These are phyloP conservation scores for Candida andamanensis DNA, from an alignment of 805 yeast genomes.

Conservation along the genomic window DNA sequence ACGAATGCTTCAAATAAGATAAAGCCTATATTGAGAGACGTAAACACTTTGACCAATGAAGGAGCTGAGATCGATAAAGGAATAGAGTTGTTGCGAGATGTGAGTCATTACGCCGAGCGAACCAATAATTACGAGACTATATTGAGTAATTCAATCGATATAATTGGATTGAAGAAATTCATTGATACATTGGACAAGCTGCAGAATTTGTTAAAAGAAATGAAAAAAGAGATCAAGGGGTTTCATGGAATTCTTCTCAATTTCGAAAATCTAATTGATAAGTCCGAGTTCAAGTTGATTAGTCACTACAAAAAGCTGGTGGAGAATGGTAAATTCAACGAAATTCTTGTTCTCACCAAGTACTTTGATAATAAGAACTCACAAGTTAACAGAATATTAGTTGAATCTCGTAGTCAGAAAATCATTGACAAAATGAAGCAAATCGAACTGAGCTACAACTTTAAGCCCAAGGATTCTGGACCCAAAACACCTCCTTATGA, in stretches of 20 bases:
- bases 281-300: constrained; percentile 52
- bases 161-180: constrained; percentile 35
- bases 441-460: constrained; percentile 12
- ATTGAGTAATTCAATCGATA: constrained; percentile 29
- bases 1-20: constrained; percentile 56
- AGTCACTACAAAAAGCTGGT: constrained; percentile 41
- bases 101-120: constrained; percentile 43
- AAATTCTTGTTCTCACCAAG: constrained; percentile 38
- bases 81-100: constrained; percentile 47
- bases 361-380: constrained; percentile 32
- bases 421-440: constrained; percentile 42
- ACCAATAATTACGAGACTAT: constrained; percentile 38
- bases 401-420: constrained; percentile 20
- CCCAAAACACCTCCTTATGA: constrained; percentile 42
- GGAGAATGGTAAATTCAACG: constrained; percentile 31
- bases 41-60: constrained; percentile 49
- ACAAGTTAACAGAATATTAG: constrained; percentile 13
- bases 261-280: constrained; percentile 49
- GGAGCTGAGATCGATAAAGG: constrained; percentile 56
- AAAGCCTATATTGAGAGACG: constrained; percentile 65
- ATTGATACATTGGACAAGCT: constrained; percentile 32
- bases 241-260: constrained; percentile 67
- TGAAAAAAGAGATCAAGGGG: constrained; percentile 40
- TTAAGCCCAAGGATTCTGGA: constrained; percentile 26
- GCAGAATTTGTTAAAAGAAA: constrained; percentile 41